Conservation (phyloP, 495 filamentous ascomycete genomes). For the Oidiodendron maius region DNA sequence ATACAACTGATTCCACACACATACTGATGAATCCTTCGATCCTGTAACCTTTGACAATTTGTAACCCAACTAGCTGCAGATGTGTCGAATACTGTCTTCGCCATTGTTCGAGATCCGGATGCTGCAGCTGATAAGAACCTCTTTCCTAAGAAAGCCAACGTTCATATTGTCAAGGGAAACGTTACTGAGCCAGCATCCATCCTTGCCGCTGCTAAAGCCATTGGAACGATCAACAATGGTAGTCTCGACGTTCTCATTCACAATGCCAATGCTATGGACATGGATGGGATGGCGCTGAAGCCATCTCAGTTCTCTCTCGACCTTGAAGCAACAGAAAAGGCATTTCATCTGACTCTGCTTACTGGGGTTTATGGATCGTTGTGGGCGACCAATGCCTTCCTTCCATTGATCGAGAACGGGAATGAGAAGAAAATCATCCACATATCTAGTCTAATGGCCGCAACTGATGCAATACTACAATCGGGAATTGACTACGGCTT, state of each 20-base stretch:
- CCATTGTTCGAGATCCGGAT: conserved; percentile 16
- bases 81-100: conserved; percentile 10
- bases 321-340: background rate
- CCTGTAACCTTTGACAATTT: no score
- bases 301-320: conserved; percentile 21
- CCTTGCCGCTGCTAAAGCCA: conserved; percentile 23
- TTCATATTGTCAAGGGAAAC: conserved; percentile 31
- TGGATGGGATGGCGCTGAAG: background rate
- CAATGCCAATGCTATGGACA: conserved; percentile 23
- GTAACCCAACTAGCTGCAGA: conserved; percentile 18
- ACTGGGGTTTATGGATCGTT: conserved; percentile 34
- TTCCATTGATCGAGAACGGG: conserved; percentile 35
- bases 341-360: conserved; percentile 14
- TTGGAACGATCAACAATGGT: conserved; percentile 18
- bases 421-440: conserved; percentile 38
- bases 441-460: conserved; percentile 35
- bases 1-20: no score
- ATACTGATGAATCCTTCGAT: no score
- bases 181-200: conserved; percentile 27
- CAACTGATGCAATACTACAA: conserved; percentile 28
- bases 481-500: conserved; percentile 19
- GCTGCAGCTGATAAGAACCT: conserved; percentile 21
- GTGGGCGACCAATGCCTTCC: conserved; percentile 35
- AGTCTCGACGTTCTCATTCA: conserved; percentile 38
- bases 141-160: conserved; percentile 20